Evolutionary conservation across 192 early-diverging fungal species (phyloP).

Genomic region (Endogone sp.): DNA sequence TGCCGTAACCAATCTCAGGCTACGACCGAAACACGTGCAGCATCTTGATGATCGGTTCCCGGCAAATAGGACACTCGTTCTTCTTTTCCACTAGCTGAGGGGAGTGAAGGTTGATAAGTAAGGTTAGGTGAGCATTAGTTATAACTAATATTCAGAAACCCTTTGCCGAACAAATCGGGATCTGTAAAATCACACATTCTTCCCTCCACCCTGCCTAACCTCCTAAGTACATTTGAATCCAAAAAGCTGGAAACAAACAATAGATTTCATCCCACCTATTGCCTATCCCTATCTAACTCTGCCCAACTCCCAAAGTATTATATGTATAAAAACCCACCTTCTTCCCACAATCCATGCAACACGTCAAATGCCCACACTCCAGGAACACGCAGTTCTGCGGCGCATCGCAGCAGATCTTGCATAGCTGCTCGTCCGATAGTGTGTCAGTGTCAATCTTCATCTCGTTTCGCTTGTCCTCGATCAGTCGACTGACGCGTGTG

Average conservation of each 20-base stretch:
- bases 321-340: conserved; percentile 37
- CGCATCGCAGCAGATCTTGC: conserved; percentile 81
- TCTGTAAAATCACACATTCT: not conserved
- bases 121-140: conserved; percentile 8
- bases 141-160: not conserved
- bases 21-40: conserved; percentile 56
- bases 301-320: too few species aligned
- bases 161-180: too few species aligned
- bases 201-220: not conserved
- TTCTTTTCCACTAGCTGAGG: conserved; percentile 33
- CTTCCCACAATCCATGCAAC: conserved; percentile 74
- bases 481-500: conserved; percentile 54
- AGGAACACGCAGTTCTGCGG: conserved; percentile 79
- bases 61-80: conserved; percentile 81
- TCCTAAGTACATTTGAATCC: too few species aligned
- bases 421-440: conserved; percentile 58
- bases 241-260: not conserved
- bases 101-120: not conserved
- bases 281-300: not conserved
- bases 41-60: conserved; percentile 61
- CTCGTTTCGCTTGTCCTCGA: conserved; percentile 53
- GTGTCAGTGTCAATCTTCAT: conserved; percentile 39
- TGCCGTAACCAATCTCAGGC: not conserved
- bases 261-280: not conserved
- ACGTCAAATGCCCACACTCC: conserved; percentile 84